These are phyloP conservation scores for Pseudomassariella vexata DNA, from an alignment of 2,329 filamentous ascomycete genomes.

Conservation along the genomic window DNA sequence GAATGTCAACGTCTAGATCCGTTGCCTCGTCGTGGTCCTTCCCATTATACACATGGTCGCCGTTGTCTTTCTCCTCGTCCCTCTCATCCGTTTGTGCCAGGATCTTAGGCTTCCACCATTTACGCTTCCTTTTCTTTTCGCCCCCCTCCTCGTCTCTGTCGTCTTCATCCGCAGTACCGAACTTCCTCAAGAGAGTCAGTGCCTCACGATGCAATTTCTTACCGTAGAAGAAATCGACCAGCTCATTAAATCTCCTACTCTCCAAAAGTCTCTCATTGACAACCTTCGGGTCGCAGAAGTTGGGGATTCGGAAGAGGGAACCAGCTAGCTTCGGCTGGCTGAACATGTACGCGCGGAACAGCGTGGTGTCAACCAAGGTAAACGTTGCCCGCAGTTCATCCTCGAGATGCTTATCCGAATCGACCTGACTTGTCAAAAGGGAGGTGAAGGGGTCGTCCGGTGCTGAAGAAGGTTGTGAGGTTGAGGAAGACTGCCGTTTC, in stretches of 20 bases:
- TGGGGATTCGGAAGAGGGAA: conserved; percentile 88
- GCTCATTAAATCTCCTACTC: conserved; percentile 80
- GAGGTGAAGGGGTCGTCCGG: conserved; percentile 26
- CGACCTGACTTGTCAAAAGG: conserved; percentile 33
- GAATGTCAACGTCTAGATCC: conserved; percentile 22
- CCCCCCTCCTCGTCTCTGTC: conserved; percentile 30
- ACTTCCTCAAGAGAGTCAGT: conserved; percentile 73
- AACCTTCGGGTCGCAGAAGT: conserved; percentile 94
- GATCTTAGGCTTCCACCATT: conserved; percentile 9
- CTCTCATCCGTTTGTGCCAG: conserved; percentile 15
- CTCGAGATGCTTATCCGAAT: conserved; percentile 58
- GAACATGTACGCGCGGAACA: conserved; percentile 95
- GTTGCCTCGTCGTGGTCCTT: conserved; percentile 21
- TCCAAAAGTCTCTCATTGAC: conserved; percentile 91
- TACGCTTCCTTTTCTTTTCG: conserved; percentile 27
- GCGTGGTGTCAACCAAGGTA: conserved; percentile 81
- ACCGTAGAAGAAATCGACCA: conserved; percentile 96
- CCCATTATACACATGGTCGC: too few species aligned
- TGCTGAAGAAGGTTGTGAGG: conserved; percentile 38
- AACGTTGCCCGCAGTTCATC: conserved; percentile 70
- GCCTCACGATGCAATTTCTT: conserved; percentile 90
- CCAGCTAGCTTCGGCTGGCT: conserved; percentile 78
- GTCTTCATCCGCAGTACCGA: conserved; percentile 46
- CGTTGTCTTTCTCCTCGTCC: conserved; percentile 12
- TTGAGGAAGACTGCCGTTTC: conserved; percentile 51